A percentile compares a stretch with the other conserved stretches of the same genome.
Conservation (phyloP, 371 early-diverging fungal species). For the Mortierella sp. region DNA sequence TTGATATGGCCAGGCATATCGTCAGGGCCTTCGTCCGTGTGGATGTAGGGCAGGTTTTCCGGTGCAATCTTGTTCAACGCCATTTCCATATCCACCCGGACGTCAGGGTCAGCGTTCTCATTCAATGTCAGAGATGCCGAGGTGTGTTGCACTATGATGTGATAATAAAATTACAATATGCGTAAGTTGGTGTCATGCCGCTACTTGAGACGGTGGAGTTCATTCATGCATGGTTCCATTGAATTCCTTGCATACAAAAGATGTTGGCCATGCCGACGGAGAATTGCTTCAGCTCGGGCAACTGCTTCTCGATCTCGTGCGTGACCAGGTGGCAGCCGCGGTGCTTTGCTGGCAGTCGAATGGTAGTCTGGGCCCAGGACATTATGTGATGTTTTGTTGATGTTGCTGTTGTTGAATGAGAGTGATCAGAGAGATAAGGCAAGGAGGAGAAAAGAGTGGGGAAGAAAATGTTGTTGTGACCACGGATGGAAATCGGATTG, state of each 20-base stretch:
- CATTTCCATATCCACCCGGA: constrained; percentile 89
- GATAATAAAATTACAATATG: background rate
- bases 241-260: constrained; percentile 70
- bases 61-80: constrained; percentile 84
- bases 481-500: background rate
- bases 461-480: background rate
- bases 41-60: constrained; percentile 82
- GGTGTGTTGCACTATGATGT: constrained; percentile 84
- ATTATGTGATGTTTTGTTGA: constrained; percentile 39
- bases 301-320: constrained; percentile 73
- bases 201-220: background rate
- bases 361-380: constrained; percentile 77
- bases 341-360: constrained; percentile 69
- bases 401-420: background rate
- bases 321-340: constrained; percentile 91
- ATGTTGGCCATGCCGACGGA: constrained; percentile 90
- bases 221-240: too few species aligned
- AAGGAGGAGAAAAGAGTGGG: background rate
- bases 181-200: background rate
- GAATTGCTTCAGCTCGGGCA: constrained; percentile 76
- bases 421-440: background rate
- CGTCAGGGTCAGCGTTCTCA: constrained; percentile 89
- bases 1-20: constrained; percentile 90
- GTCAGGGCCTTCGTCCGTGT: constrained; percentile 80
- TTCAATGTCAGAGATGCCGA: constrained; percentile 92